phyloP scores from a whole-genome alignment of 805 yeast genomes.

The Saccharomycopsis javanensis region DNA sequence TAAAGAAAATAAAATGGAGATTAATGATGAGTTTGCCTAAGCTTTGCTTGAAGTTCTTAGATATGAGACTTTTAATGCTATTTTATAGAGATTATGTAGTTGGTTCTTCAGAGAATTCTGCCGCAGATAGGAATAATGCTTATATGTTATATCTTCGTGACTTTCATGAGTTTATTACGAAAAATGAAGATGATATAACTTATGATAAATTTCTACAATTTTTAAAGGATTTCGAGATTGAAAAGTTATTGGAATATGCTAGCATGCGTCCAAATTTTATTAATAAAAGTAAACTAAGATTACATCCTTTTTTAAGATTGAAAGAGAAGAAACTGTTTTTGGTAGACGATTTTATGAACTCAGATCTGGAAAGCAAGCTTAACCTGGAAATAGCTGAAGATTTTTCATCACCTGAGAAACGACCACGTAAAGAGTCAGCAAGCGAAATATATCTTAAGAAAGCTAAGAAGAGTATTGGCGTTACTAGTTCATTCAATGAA shows the following conservation, averaged over 20 bases:
- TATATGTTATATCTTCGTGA: background rate
- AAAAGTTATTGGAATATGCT: background rate
- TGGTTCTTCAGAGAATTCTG: background rate
- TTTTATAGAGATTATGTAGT: background rate
- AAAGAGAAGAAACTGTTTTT: background rate
- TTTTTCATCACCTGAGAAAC: too few species aligned
- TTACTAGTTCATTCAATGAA: too few species aligned
- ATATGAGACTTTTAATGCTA: background rate
- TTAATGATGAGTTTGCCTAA: background rate
- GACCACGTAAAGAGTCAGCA: too few species aligned
- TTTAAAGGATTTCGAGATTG: background rate
- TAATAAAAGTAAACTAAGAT: background rate
- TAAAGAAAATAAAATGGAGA: background rate
- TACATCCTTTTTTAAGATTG: background rate
- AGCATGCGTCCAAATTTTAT: background rate
- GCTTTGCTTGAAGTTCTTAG: background rate
- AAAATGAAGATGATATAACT: background rate
- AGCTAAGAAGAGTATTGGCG: too few species aligned
- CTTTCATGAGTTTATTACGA: too few species aligned
- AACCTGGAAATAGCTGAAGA: too few species aligned
- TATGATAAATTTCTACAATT: background rate
- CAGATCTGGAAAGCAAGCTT: too few species aligned
- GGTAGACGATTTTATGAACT: background rate
- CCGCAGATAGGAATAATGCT: background rate
- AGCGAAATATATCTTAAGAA: too few species aligned